Conservation (phyloP, 2,329 filamentous ascomycete species). For the Fusarium staphyleae region DNA sequence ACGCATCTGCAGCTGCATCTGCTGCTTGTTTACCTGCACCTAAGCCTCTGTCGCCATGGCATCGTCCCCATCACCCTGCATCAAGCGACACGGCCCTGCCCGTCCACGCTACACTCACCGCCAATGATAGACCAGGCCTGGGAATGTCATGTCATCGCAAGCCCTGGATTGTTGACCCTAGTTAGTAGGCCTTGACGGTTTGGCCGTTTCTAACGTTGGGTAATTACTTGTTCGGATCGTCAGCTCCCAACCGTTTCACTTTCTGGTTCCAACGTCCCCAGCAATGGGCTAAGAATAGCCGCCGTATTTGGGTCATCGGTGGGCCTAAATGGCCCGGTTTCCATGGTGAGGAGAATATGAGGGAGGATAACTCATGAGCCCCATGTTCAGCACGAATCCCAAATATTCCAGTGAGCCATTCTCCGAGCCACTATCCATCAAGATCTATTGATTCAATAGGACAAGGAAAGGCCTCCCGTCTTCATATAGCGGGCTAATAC, state of each 20-base stretch:
- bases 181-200: background rate
- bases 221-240: background rate
- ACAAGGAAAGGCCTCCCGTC: no score
- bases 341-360: no score
- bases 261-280: background rate
- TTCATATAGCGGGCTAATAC: no score
- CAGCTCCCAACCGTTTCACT: background rate
- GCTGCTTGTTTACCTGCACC: constrained; percentile 39
- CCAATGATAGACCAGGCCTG: constrained; percentile 31
- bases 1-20: constrained; percentile 12
- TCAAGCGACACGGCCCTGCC: constrained; percentile 21
- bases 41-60: constrained; percentile 38
- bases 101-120: constrained; percentile 15
- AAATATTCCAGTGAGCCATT: no score
- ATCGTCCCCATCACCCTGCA: constrained; percentile 35
- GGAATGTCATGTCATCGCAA: constrained; percentile 8
- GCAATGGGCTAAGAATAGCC: constrained; percentile 5
- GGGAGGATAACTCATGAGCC: no score
- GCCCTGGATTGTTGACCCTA: background rate
- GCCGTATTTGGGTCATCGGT: constrained; percentile 1
- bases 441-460: no score
- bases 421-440: no score
- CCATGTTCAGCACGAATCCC: no score
- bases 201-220: background rate
- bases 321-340: background rate